Percentiles rank a stretch among this genome's conserved stretches.
These are phyloP conservation scores for Lotmaria passim DNA, from an alignment of 208 protist genomes.

Conservation along the genomic window DNA sequence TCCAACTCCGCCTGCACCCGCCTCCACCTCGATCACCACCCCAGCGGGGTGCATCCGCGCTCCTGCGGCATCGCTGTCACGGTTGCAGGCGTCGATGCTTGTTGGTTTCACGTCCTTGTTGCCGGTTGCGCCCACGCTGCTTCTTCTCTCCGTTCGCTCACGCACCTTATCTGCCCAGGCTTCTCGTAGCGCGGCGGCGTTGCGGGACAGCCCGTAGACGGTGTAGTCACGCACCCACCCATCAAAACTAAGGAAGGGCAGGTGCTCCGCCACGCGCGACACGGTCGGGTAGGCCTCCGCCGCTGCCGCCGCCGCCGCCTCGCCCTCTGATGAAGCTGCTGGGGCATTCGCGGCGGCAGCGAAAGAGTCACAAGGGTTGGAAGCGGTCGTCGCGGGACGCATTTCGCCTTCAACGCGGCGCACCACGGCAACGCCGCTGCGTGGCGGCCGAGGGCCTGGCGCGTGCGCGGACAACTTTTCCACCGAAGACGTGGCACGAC, in stretches of 20 bases:
- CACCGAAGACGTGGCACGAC: slow-evolving; percentile 2
- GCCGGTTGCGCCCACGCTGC: too few relatives aligned
- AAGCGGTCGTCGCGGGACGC: background rate
- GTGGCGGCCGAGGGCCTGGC: slow-evolving; percentile 24
- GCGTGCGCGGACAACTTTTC: slow-evolving; percentile 15
- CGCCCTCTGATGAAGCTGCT: background rate
- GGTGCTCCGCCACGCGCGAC: slow-evolving; percentile 21
- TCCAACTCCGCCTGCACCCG: too few relatives aligned
- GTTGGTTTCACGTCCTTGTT: too few relatives aligned
- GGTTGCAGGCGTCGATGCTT: too few relatives aligned
- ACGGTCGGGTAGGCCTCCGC: slow-evolving; percentile 22
- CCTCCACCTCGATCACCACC: background rate
- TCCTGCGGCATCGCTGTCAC: background rate
- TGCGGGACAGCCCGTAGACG: slow-evolving; percentile 29
- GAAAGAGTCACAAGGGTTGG: background rate
- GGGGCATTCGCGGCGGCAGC: background rate
- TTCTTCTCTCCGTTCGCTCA: slow-evolving; percentile 17
- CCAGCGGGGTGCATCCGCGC: background rate
- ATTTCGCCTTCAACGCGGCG: slow-evolving; percentile 31
- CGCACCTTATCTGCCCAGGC: slow-evolving; percentile 40
- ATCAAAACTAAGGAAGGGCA: slow-evolving; percentile 37
- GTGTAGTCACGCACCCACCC: slow-evolving; percentile 57
- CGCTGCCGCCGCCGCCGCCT: too few relatives aligned
- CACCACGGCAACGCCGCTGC: slow-evolving; percentile 27
- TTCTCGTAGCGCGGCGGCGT: slow-evolving; percentile 27